A percentile compares a stretch with the other conserved stretches of the same genome.
These are phyloP conservation scores for Saccharomyces jurei DNA, from an alignment of 805 yeast species.

Conservation along the genomic window DNA sequence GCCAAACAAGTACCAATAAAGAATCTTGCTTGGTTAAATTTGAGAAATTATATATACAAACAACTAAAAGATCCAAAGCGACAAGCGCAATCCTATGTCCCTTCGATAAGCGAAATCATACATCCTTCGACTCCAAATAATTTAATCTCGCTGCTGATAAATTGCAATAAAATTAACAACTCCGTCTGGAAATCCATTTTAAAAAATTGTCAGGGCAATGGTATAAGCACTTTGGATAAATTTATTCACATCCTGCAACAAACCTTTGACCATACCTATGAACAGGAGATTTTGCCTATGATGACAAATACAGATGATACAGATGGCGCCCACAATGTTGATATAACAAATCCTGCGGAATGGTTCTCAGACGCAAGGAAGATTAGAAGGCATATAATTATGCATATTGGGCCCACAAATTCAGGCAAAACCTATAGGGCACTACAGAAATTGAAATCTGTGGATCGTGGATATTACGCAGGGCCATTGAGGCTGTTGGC, in stretches of 20 bases:
- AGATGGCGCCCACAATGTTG: conserved; percentile 20
- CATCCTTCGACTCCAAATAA: not conserved
- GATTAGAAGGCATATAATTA: conserved; percentile 66
- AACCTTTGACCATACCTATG: conserved; percentile 15
- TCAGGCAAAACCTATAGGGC: conserved; percentile 91
- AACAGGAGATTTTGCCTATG: conserved; percentile 20
- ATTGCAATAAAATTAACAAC: conserved; percentile 5
- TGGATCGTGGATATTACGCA: conserved; percentile 79
- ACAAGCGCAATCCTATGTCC: not conserved
- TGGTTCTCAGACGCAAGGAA: conserved; percentile 85
- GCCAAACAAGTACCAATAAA: conserved; percentile 4
- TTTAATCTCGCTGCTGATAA: not conserved
- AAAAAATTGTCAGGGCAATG: not conserved
- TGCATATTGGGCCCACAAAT: conserved; percentile 97
- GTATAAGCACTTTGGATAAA: conserved; percentile 4
- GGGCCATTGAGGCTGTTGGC: conserved; percentile 91
- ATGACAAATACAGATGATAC: conserved; percentile 11
- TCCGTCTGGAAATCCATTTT: conserved; percentile 10
- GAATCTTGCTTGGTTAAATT: conserved; percentile 9
- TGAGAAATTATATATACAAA: conserved; percentile 12
- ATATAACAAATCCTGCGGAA: conserved; percentile 53
- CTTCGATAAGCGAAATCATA: not conserved
- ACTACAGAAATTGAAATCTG: conserved; percentile 52
- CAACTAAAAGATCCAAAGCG: conserved; percentile 2
- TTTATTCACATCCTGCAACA: conserved; percentile 11